Percentiles rank a stretch among this genome's conserved stretches.
These are phyloP conservation scores for Komagataella kurtzmanii DNA, from an alignment of 805 yeast species.

Conservation along the genomic window DNA sequence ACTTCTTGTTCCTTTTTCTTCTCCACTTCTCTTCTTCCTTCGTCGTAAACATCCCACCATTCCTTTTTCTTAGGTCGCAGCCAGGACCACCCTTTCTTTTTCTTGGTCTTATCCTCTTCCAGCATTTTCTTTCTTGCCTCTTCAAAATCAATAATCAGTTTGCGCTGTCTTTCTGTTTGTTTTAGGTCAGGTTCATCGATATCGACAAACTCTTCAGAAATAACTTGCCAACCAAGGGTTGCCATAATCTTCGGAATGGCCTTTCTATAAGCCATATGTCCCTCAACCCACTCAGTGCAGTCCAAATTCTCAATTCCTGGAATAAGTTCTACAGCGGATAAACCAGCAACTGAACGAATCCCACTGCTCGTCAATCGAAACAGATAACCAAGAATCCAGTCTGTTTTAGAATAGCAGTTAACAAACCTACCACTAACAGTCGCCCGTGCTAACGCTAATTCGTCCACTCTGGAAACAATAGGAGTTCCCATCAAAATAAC, in stretches of 20 bases:
- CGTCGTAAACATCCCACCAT: slow-evolving; percentile 45
- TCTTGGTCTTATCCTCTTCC: slow-evolving; percentile 19
- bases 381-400: slow-evolving; percentile 91
- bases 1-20: slow-evolving; percentile 8
- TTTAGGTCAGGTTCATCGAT: slow-evolving; percentile 95
- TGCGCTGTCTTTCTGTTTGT: slow-evolving; percentile 68
- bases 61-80: slow-evolving; percentile 33
- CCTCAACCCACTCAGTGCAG: slow-evolving; percentile 77
- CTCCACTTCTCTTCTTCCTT: slow-evolving; percentile 19
- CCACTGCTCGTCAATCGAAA: slow-evolving; percentile 97
- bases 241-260: slow-evolving; percentile 77
- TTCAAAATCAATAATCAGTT: slow-evolving; percentile 74
- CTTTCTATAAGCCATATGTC: slow-evolving; percentile 95
- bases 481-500: slow-evolving; percentile 87
- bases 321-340: slow-evolving; percentile 56
- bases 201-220: slow-evolving; percentile 86
- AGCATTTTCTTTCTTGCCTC: slow-evolving; percentile 61
- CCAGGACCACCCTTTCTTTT: slow-evolving; percentile 33
- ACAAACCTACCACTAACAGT: slow-evolving; percentile 84
- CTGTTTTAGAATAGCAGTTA: slow-evolving; percentile 80
- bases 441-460: slow-evolving; percentile 63
- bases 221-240: slow-evolving; percentile 62
- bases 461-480: slow-evolving; percentile 64
- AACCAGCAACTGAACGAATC: slow-evolving; percentile 78
- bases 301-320: slow-evolving; percentile 73